These are phyloP conservation scores for Cynara cardunculus DNA, from an alignment of 129 eudicot species.

Conservation along the genomic window DNA sequence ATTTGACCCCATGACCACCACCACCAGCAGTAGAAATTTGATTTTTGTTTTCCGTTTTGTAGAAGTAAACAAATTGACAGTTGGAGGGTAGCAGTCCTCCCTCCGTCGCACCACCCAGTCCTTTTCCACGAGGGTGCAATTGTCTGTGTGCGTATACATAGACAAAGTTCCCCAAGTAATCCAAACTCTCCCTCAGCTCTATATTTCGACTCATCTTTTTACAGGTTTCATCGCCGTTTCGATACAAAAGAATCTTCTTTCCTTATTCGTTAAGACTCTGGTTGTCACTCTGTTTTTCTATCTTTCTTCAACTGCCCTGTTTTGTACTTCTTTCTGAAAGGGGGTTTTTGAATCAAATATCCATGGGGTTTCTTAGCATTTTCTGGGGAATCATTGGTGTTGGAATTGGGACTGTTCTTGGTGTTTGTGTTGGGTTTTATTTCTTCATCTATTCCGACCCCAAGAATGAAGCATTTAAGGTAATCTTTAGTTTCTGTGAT, in stretches of 20 bases:
- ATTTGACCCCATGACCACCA: background rate
- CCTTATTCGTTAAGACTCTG: conserved; percentile 13
- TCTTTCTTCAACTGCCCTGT: conserved; percentile 9
- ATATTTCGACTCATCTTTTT: background rate
- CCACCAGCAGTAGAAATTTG: background rate
- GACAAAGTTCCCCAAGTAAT: background rate
- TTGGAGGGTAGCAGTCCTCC: conserved; percentile 1
- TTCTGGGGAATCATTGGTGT: conserved; percentile 58
- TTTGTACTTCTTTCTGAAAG: background rate
- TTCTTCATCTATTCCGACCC: conserved; percentile 66
- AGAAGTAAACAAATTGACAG: background rate
- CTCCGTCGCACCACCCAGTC: background rate
- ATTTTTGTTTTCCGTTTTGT: background rate
- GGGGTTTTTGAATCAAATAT: background rate
- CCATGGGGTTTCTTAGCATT: conserved; percentile 58
- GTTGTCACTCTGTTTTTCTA: background rate
- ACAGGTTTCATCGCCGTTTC: conserved; percentile 20
- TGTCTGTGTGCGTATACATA: background rate
- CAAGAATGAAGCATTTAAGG: conserved; percentile 43
- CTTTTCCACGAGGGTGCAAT: background rate
- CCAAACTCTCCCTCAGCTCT: conserved; percentile 4
- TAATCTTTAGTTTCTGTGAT: conserved; percentile 8
- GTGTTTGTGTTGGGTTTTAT: conserved; percentile 61
- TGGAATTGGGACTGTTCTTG: conserved; percentile 52
- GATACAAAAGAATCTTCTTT: background rate